phyloP scores from a whole-genome alignment of 495 filamentous ascomycete species.

The Evansstolkia leycettana region DNA sequence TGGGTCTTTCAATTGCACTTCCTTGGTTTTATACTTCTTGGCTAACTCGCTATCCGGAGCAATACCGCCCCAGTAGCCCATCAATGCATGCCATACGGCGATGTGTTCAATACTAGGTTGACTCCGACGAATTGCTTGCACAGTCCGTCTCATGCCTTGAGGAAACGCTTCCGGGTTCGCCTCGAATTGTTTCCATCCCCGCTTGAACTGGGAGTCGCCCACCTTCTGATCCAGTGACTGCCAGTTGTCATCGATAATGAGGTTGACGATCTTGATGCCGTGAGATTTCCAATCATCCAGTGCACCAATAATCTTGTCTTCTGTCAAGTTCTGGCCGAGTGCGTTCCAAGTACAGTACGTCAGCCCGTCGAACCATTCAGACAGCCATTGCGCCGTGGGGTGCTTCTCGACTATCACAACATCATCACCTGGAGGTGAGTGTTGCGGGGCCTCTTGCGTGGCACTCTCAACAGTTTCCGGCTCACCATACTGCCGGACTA shows the following conservation, averaged over 20 bases:
- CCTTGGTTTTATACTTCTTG: conserved; percentile 62
- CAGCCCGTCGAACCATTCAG: conserved; percentile 81
- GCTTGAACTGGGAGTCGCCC: conserved; percentile 34
- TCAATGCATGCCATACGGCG: conserved; percentile 90
- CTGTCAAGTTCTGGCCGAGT: conserved; percentile 68
- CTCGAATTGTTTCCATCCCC: conserved; percentile 62
- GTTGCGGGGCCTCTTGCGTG: conserved; percentile 3
- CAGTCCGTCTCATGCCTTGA: conserved; percentile 55
- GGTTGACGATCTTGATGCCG: conserved; percentile 60
- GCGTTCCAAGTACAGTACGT: conserved; percentile 89
- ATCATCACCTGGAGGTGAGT: conserved; percentile 27
- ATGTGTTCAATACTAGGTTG: conserved; percentile 70
- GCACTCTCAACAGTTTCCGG: neutral
- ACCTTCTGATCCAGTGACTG: conserved; percentile 59
- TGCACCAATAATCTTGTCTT: conserved; percentile 65
- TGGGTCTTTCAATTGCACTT: conserved; percentile 46
- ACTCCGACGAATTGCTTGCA: conserved; percentile 52
- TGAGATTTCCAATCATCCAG: conserved; percentile 57
- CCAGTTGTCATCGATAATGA: conserved; percentile 98
- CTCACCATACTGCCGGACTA: conserved; percentile 35
- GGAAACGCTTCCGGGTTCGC: conserved; percentile 75
- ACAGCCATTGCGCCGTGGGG: conserved; percentile 55
- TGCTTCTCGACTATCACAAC: conserved; percentile 31
- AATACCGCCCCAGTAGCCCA: conserved; percentile 93
- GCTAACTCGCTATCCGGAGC: conserved; percentile 59